Percentiles rank a stretch among this genome's conserved stretches.
Conservation (phyloP, 495 filamentous ascomycete species). For the Chaetomium fimeti region DNA sequence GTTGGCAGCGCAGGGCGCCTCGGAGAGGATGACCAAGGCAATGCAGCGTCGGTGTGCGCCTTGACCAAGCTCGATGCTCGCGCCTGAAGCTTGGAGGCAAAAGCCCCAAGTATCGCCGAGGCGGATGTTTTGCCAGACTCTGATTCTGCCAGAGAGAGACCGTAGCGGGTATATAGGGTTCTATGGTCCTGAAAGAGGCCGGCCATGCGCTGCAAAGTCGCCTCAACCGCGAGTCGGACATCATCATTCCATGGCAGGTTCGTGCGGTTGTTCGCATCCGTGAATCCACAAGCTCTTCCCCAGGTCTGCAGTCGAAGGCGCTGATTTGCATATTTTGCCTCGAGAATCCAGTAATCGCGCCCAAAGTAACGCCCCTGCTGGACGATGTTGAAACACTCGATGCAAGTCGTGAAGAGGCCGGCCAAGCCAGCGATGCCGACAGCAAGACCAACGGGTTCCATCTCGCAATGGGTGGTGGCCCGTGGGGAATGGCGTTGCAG, state of each 20-base stretch:
- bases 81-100: no score
- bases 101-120: no score
- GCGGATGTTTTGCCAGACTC: no score
- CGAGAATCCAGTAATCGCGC: not conserved
- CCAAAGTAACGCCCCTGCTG: not conserved
- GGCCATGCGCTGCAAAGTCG: not conserved
- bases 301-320: constrained; percentile 5
- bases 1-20: not conserved
- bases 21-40: not conserved
- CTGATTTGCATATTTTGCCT: constrained; percentile 14
- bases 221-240: not conserved
- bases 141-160: no score
- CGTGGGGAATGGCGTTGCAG: no score
- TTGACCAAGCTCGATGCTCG: not conserved
- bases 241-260: not conserved
- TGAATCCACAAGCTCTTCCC: constrained; percentile 7
- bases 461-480: no score
- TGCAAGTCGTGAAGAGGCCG: constrained; percentile 11
- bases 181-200: no score
- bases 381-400: constrained; percentile 9
- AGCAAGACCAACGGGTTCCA: constrained; percentile 11
- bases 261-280: not conserved
- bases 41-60: not conserved
- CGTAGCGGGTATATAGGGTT: no score
- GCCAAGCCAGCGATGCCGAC: constrained; percentile 1